Base-by-base conservation (phyloP, 371 early-diverging fungal species). In the Capillidium rhysosporum region DNA sequence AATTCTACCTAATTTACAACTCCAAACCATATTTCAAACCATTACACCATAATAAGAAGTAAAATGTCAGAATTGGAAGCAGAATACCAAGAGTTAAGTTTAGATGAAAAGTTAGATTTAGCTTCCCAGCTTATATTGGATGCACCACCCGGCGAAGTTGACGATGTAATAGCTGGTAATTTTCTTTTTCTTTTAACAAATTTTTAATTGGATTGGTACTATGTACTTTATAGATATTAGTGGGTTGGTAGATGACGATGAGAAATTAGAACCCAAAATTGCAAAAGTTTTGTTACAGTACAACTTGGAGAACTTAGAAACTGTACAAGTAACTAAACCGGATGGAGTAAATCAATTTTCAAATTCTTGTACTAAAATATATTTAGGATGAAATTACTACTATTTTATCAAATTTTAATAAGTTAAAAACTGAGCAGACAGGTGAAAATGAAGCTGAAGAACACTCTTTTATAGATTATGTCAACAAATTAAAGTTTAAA, bases 121-220 rank as follows among this genome's bases (percentile, higher is more conserved):
- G 89, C 84, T 23, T 70, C 80, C n/a, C 65, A 69, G 24, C 86
- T 96, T 57, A 67, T 96, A 26, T 67, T 80, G 46, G 76, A 79
- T 29, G 80, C 86, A 49, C 97, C 97, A 21, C 97, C 97, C 7
- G 97, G 97, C 43, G 93, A 93, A 74, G 77, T 92, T n/a, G 82
- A 84, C 63, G 91, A 93, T 63, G 92, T 96, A 16, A 86, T 87
- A 60, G 89, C 88, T 57, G 92, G 92, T 90, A 73, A 23, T 40
- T 51, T 25, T 44, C 41, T 25, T 47, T 48, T 26, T 39, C 34
- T n/a, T 39, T 7, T 8, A 57, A 14, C 12, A 24, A 29, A 10
- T 0, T 25, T 38, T 26, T 24, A 9, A 28, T 30, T 46, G 18
- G 1, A 7, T 30, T 40, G 30, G 34, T 9, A 26, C 52, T 25